A percentile compares a stretch with the other conserved stretches of the same genome.
Evolutionary conservation across 306 rosid species (phyloP).

Genomic region (Abrus precatorius): DNA sequence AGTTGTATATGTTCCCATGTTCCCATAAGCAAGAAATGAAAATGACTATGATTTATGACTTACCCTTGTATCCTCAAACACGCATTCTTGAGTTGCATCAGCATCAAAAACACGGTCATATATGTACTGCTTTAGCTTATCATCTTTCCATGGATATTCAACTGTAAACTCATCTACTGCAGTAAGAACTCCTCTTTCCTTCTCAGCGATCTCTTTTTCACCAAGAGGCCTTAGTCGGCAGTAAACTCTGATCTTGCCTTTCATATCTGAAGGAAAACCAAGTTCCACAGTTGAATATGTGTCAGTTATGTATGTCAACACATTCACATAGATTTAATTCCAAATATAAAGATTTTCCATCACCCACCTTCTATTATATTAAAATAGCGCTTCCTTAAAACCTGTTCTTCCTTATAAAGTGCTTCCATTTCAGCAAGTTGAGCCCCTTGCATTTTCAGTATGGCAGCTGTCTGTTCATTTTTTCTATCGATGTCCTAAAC

Average conservation of each 20-base stretch:
- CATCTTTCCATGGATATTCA: constrained; percentile 95
- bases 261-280: constrained; percentile 77
- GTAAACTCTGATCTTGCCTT: constrained; percentile 97
- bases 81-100: constrained; percentile 76
- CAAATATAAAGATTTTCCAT: not conserved
- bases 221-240: constrained; percentile 86
- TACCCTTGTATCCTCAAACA: constrained; percentile 95
- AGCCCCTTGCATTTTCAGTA: constrained; percentile 95
- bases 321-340: not conserved
- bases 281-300: constrained; percentile 25
- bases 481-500: constrained; percentile 93
- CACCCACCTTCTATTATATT: constrained; percentile 87
- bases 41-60: constrained; percentile 38
- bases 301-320: constrained; percentile 11
- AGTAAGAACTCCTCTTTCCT: constrained; percentile 59
- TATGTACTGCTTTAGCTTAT: constrained; percentile 75
- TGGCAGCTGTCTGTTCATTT: constrained; percentile 93
- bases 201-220: constrained; percentile 74
- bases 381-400: constrained; percentile 89
- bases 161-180: constrained; percentile 83
- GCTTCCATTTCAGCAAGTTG: constrained; percentile 91
- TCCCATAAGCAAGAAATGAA: constrained; percentile 11
- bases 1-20: not conserved
- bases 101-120: constrained; percentile 87
- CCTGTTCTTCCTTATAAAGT: constrained; percentile 94